Conservation (phyloP, 78 protist species). For the Kipferlia bialata region DNA sequence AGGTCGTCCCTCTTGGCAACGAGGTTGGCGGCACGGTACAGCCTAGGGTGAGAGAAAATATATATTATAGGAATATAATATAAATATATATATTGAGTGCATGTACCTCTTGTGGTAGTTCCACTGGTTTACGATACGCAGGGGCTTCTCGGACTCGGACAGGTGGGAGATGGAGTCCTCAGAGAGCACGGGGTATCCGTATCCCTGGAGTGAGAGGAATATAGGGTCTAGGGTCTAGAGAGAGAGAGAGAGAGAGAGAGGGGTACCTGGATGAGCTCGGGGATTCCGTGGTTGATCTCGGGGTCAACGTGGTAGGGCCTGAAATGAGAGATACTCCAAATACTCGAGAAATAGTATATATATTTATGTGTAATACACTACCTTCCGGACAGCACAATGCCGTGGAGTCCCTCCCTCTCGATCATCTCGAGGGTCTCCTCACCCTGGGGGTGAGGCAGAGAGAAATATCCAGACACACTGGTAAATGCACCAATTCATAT, state of each 20-base stretch:
- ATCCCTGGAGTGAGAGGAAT: not conserved
- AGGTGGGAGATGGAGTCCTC: slow-evolving; percentile 13
- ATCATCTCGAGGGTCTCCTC: not conserved
- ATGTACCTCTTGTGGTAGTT: too few species aligned
- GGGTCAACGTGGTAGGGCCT: slow-evolving; percentile 30
- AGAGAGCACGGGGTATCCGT: slow-evolving; percentile 8
- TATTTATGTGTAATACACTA: too few species aligned
- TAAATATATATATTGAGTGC: too few species aligned
- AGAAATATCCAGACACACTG: too few species aligned
- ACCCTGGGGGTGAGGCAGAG: not conserved
- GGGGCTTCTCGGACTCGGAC: not conserved
- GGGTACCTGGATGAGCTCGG: slow-evolving; percentile 1
- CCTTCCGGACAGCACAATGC: slow-evolving; percentile 18
- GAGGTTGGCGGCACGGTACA: not conserved
- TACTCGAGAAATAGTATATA: too few species aligned
- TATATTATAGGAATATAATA: too few species aligned
- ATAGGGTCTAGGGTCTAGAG: too few species aligned
- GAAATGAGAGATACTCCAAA: too few species aligned
- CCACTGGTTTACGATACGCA: slow-evolving; percentile 4
- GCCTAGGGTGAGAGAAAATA: too few species aligned
- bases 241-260: too few species aligned
- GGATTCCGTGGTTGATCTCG: slow-evolving; percentile 25
- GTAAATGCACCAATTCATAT: too few species aligned
- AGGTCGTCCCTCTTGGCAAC: not conserved
- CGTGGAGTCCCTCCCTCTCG: not conserved